Base-by-base conservation (phyloP, 805 yeast genomes). In the Candida ascalaphidarum region DNA sequence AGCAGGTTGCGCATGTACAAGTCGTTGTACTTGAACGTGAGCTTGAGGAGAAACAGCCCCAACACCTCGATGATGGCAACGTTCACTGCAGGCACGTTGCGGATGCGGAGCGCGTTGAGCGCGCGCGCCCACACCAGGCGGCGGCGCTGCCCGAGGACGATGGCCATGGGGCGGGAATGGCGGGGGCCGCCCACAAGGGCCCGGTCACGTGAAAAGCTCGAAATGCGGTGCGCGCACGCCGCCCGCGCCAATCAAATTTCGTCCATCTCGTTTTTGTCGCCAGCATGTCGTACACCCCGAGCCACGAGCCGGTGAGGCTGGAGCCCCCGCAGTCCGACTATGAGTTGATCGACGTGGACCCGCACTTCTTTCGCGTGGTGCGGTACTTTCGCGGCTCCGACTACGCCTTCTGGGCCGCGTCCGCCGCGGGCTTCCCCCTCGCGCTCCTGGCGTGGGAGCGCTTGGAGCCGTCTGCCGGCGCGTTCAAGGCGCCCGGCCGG, bases 311-410 rank as follows among this genome's bases (percentile, higher is more conserved):
- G 28, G 53, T 62, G 17, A 61, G 69, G 52, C 44, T 54, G 11
- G 54, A 50, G 9, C 55, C 61, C 15, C 50, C 56, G n/a, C 22
- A 5, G 23, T 18, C 61, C 21, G 67, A 62, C 44, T 63, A 60
- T 40, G 69, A 63, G 44, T 46, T 63, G 30, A 84, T 83, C 43
- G 95, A 83, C 50, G 65, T 71, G 28, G 95, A 83, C 51, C 95
- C 95, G 17, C 75, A 75, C 39, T 81, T 83, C 57, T 46, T 52
- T 21, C 67, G 82, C 34, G 94, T 84, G 17, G 76, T 83, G 10
- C 58, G 74, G 25, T 84, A 77, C 58, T 72, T 82, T 58, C 69
- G 95, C 49, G 52, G 70, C 13, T 61, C 77, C 10, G 95, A 83
- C 58, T 72, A 71, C 43, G 68, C 62, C 6, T 51, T 62, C 12